Evolutionary conservation across 2,329 filamentous ascomycete species (phyloP).

Genomic region (Myriosclerotinia scirpicola): DNA sequence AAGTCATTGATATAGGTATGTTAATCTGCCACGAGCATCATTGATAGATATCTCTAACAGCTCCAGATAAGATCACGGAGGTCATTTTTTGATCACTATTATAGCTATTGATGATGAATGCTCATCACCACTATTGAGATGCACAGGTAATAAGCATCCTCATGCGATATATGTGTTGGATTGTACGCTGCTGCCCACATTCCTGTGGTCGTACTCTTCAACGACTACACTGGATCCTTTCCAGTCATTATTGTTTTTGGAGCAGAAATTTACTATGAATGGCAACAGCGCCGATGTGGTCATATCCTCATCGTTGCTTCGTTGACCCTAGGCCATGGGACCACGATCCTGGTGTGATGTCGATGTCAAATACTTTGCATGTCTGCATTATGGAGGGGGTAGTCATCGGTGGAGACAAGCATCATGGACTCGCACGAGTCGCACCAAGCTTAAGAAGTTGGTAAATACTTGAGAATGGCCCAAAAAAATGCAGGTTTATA

Average conservation of each 20-base stretch:
- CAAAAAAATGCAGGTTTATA: neutral
- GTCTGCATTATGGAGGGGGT: neutral
- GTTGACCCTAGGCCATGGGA: neutral
- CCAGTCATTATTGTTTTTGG: neutral
- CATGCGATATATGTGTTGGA: neutral
- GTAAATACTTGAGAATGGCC: neutral
- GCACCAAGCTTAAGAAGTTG: neutral
- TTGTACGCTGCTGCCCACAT: too few species aligned
- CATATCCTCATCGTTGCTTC: neutral
- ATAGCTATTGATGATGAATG: neutral
- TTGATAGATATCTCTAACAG: neutral
- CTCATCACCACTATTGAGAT: neutral
- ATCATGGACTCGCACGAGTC: neutral
- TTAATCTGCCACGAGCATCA: neutral
- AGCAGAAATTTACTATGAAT: neutral
- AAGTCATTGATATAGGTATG: slow-evolving; percentile 15
- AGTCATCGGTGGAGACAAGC: neutral
- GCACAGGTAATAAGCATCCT: too few species aligned
- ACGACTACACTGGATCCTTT: neutral
- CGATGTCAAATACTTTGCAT: neutral
- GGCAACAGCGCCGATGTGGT: neutral
- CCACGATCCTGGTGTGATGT: neutral
- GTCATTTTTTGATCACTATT: neutral
- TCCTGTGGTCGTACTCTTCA: too few species aligned
- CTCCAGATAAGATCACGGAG: slow-evolving; percentile 4